These are phyloP conservation scores for Tillandsia fasciculata DNA, from an alignment of 176 grass and related monocot genomes.

Conservation along the genomic window DNA sequence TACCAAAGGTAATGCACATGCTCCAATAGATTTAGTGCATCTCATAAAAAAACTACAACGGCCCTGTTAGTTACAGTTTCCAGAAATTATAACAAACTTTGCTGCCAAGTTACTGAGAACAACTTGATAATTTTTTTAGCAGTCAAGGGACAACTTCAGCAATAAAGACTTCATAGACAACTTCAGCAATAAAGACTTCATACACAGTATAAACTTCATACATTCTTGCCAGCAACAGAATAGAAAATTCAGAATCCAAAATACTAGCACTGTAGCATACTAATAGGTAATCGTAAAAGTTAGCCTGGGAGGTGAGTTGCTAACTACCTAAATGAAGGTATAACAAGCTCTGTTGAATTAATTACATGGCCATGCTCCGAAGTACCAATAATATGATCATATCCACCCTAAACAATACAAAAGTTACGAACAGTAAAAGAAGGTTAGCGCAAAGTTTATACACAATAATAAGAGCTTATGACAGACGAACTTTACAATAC, in stretches of 20 bases:
- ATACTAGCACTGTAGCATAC: neutral
- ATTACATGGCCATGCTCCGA: slow-evolving; percentile 85
- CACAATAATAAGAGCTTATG: slow-evolving; percentile 5
- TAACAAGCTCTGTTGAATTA: slow-evolving; percentile 76
- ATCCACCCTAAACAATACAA: slow-evolving; percentile 55
- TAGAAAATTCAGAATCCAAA: no score
- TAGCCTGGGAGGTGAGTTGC: neutral
- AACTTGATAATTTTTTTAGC: no score
- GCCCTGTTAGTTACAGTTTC: no score
- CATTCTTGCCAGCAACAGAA: no score
- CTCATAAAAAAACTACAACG: neutral
- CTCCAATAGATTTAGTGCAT: neutral
- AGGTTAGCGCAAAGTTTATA: neutral
- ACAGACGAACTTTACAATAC: slow-evolving; percentile 18
- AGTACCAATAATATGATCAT: slow-evolving; percentile 92
- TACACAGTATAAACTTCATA: no score
- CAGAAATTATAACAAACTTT: no score
- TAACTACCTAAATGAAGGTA: slow-evolving; percentile 66
- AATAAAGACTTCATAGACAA: no score
- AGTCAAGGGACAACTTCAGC: no score
- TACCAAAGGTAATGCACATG: neutral
- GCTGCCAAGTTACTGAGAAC: no score
- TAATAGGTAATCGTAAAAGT: neutral
- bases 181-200: no score
- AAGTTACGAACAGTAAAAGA: slow-evolving; percentile 13